Base-by-base conservation (phyloP, 495 filamentous ascomycete species). In the Daldinia caldariorum region DNA sequence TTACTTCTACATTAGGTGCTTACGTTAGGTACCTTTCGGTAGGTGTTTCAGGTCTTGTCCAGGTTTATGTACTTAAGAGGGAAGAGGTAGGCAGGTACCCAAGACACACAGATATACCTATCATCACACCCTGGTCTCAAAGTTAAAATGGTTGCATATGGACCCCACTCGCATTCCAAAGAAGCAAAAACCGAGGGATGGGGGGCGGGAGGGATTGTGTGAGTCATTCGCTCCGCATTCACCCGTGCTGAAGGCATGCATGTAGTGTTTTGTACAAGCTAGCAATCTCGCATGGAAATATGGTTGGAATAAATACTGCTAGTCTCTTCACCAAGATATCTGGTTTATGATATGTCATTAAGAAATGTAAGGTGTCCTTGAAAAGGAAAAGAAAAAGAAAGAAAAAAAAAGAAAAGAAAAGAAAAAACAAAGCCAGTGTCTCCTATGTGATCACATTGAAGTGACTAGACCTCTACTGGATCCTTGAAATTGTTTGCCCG, bases 81-180 rank as follows among this genome's bases (percentile, higher is more conserved):
- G n/a, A n/a, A n/a, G 1, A 26, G 26, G 26, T 26, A 41, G 38
- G 13, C 9, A 41, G 13, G 13, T 29, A 10, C 47, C 20, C 26
- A 29, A 29, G 31, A 55, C 31, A 35, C 8, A 34, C 5, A 37
- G 16, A 18, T 31, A 4, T 35, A 56, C 18, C 10, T 35, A 56
- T 12, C 10, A 10, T 6, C 32, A 43, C 20, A 50, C 58, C 54
- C 60, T 43, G 49, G 60, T 58, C 41, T 31, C 18, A 9, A 31
- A 61, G 61, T 66, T 73, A 69, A 69, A 69, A 66, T 69, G 70
- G 47, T 66, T 70, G 62, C 66, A 70, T 66, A 67, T 38, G 45
- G 50, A 49, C 56, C 61, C 61, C 66, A 68, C 51, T 16, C 57
- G 49, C 31, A 32, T 18, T 37, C 22, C 47, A 31, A 49, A 32